Percentiles rank a stretch among this genome's conserved stretches.
phyloP scores from a whole-genome alignment of 148 eudicot species.

The Chenopodium album region DNA sequence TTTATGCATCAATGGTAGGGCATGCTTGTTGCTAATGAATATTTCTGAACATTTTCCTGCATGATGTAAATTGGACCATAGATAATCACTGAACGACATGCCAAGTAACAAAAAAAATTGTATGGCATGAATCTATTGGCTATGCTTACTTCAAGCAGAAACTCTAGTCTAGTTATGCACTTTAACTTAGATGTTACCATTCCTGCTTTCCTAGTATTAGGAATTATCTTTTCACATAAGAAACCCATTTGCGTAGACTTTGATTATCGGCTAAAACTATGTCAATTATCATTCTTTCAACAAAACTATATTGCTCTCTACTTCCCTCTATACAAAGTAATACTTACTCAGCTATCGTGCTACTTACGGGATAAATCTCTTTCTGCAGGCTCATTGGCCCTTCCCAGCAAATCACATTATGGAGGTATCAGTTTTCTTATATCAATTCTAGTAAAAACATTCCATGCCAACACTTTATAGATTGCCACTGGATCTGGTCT shows the following conservation, averaged over 20 bases:
- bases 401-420: constrained; percentile 74
- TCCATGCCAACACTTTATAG: not conserved
- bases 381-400: constrained; percentile 94
- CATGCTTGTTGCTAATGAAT: not conserved
- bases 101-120: not conserved
- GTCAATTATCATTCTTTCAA: not conserved
- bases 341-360: not conserved
- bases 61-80: not conserved
- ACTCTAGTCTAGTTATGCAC: not conserved
- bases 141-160: not conserved
- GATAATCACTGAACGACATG: not conserved
- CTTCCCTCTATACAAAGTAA: not conserved
- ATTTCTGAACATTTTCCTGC: not conserved
- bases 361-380: not conserved
- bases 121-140: not conserved
- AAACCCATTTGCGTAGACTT: not conserved
- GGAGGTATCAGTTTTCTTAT: constrained; percentile 54
- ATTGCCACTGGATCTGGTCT: not conserved
- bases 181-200: not conserved
- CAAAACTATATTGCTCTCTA: not conserved
- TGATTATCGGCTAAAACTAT: not conserved
- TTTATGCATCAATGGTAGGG: not conserved
- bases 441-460: not conserved
- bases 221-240: not conserved
- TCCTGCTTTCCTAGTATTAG: too few species aligned